Evolutionary conservation across 2,329 filamentous ascomycete species (phyloP).

Genomic region (Sclerotinia subarctica): DNA sequence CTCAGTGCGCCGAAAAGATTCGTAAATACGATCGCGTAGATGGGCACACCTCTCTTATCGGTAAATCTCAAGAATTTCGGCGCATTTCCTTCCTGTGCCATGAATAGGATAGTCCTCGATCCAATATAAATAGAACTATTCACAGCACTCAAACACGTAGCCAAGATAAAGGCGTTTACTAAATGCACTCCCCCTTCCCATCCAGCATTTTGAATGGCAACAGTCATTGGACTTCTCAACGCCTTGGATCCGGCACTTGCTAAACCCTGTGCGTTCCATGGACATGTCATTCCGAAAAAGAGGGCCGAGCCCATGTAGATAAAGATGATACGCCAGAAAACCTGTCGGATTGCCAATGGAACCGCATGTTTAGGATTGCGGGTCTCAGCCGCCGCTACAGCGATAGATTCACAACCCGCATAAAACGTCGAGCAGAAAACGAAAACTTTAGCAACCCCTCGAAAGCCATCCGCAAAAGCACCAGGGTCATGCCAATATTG

Average conservation of each 20-base stretch:
- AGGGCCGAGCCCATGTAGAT: conserved; percentile 76
- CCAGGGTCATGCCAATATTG: conserved; percentile 70
- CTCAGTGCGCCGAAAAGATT: conserved; percentile 68
- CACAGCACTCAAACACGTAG: conserved; percentile 68
- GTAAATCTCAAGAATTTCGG: conserved; percentile 67
- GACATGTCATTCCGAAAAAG: conserved; percentile 72
- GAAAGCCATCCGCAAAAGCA: conserved; percentile 66
- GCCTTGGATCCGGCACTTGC: conserved; percentile 60
- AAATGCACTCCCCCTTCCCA: conserved; percentile 71
- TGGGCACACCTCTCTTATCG: conserved; percentile 58
- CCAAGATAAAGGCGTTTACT: conserved; percentile 73
- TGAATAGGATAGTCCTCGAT: conserved; percentile 70
- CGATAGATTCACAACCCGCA: conserved; percentile 62
- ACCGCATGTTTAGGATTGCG: conserved; percentile 47
- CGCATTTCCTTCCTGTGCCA: conserved; percentile 71
- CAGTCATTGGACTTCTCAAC: conserved; percentile 69
- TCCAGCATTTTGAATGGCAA: conserved; percentile 70
- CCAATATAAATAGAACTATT: conserved; percentile 78
- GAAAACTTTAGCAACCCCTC: conserved; percentile 62
- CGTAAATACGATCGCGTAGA: conserved; percentile 62
- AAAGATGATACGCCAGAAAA: conserved; percentile 89
- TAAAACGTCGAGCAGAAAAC: conserved; percentile 70
- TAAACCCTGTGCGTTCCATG: conserved; percentile 62
- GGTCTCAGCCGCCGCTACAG: conserved; percentile 54
- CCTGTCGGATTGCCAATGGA: conserved; percentile 72